Evolutionary conservation across 2,329 filamentous ascomycete species (phyloP).

Genomic region (Arachnomyces sp.): DNA sequence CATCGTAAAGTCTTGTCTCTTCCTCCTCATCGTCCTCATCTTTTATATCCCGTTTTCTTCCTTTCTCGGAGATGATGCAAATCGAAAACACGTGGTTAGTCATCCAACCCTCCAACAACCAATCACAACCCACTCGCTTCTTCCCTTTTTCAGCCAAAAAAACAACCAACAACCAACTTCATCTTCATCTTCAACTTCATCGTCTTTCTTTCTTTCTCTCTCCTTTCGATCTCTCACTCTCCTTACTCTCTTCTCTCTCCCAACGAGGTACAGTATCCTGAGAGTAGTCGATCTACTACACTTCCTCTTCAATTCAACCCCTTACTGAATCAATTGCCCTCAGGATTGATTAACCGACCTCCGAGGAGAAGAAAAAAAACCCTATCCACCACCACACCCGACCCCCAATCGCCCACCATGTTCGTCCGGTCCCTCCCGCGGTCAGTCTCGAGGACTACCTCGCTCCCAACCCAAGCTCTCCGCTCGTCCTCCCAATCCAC

Average conservation of each 20-base stretch:
- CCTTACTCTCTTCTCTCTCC: constrained; percentile 17
- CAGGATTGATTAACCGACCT: too few species aligned
- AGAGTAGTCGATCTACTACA: too few species aligned
- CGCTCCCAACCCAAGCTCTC: constrained; percentile 27
- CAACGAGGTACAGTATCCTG: background rate
- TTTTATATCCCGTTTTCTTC: too few species aligned
- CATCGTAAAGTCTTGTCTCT: too few species aligned
- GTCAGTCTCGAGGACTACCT: constrained; percentile 32
- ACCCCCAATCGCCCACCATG: constrained; percentile 29
- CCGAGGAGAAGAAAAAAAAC: too few species aligned
- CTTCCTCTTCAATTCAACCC: background rate
- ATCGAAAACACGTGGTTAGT: too few species aligned
- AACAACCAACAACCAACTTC: constrained; percentile 30
- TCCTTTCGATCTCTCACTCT: constrained; percentile 18
- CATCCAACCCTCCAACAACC: constrained; percentile 10
- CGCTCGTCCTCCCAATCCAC: constrained; percentile 9
- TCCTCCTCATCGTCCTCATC: too few species aligned
- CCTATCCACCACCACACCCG: background rate
- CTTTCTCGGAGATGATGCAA: too few species aligned
- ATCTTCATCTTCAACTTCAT: constrained; percentile 26
- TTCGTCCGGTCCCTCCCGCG: constrained; percentile 39
- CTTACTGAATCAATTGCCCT: background rate
- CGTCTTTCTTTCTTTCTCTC: too few species aligned
- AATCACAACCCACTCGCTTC: constrained; percentile 21
- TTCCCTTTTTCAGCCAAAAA: too few species aligned